Percentiles rank a stretch among this genome's conserved stretches.
Evolutionary conservation across 164 flowering plant genomes (phyloP).

Genomic region (Vitis rotundifolia): DNA sequence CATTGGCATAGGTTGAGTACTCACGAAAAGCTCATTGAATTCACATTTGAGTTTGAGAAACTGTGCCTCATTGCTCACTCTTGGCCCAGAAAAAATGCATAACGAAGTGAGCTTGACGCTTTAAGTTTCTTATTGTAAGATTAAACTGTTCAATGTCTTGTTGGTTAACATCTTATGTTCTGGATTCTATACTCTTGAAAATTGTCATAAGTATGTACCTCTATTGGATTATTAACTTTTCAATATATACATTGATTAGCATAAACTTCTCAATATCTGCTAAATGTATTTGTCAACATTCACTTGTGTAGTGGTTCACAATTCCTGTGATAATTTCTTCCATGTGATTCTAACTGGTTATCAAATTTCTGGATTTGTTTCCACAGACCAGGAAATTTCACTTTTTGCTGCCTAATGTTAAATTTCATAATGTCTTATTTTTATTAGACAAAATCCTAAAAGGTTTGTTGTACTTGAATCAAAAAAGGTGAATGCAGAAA

Average conservation of each 20-base stretch:
- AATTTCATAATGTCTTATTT: not conserved
- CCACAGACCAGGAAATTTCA: too few species aligned
- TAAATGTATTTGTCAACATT: not conserved
- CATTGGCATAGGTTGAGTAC: not conserved
- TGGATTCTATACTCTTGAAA: too few species aligned
- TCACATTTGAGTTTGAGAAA: not conserved
- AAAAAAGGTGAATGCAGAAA: conserved; percentile 88
- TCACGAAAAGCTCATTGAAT: not conserved
- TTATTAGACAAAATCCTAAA: not conserved
- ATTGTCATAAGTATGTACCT: too few species aligned
- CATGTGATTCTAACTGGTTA: not conserved
- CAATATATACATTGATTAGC: too few species aligned
- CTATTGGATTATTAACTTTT: too few species aligned
- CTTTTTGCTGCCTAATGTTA: not conserved
- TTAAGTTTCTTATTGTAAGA: not conserved
- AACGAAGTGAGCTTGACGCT: not conserved
- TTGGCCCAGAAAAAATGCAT: not conserved
- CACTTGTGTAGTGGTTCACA: not conserved
- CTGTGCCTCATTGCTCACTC: not conserved
- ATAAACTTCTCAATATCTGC: too few species aligned
- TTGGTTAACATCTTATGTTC: too few species aligned
- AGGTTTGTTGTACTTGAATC: conserved; percentile 16
- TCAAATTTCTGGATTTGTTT: not conserved
- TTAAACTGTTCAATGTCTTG: not conserved
- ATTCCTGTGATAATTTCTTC: not conserved